Evolutionary conservation across 2,329 filamentous ascomycete species (phyloP).

Genomic region (Verticillium longisporum): DNA sequence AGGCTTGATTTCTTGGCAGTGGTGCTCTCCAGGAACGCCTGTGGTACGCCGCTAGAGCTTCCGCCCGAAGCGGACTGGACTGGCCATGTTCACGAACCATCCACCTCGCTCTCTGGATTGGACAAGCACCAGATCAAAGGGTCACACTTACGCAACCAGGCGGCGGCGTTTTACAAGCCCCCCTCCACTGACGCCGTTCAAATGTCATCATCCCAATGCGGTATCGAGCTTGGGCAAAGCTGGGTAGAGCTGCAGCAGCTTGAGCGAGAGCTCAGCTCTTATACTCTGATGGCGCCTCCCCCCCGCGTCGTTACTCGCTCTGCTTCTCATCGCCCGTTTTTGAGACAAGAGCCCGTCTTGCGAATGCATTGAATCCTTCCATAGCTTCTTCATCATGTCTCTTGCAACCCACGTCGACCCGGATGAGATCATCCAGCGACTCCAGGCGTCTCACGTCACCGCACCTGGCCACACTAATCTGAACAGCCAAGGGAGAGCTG

Average conservation of each 20-base stretch:
- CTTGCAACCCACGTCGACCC: slow-evolving; percentile 32
- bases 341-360: background rate
- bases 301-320: background rate
- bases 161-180: background rate
- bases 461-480: slow-evolving; percentile 24
- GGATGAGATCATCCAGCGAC: slow-evolving; percentile 45
- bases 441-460: slow-evolving; percentile 36
- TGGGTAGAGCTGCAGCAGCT: background rate
- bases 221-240: background rate
- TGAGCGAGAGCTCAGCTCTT: background rate
- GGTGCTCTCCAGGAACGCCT: background rate
- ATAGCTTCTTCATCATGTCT: slow-evolving; percentile 4
- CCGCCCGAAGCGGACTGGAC: background rate
- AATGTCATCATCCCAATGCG: slow-evolving; percentile 1
- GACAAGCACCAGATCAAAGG: background rate
- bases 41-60: background rate
- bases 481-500: slow-evolving; percentile 31
- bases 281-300: background rate
- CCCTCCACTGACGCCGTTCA: background rate
- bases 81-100: background rate
- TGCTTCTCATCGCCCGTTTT: slow-evolving; percentile 15
- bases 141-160: background rate
- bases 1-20: background rate
- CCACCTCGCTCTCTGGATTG: background rate
- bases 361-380: background rate